Evolutionary conservation across 139 green algal genomes (phyloP), one percentile per base, ranked within the genome.

Genomic region (Ostreobium quekettii): DNA sequence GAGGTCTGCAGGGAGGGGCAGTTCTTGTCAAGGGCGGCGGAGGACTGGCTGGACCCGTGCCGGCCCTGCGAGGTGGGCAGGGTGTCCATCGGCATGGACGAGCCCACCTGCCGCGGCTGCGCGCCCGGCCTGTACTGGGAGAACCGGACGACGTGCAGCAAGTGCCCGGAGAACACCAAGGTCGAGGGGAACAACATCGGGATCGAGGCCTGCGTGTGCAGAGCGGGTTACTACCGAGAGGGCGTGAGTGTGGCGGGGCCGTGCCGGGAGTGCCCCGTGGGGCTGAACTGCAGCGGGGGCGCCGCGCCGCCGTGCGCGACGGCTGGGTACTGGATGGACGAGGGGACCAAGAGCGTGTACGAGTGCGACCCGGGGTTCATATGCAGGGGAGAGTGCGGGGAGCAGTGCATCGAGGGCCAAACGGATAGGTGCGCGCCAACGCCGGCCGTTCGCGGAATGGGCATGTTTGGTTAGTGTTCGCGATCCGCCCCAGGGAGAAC

Each of bases 381-480:
- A n/a, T 68, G 61, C 26, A 15, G 49, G 24, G 61, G 61, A 6
- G 61, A 38, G 36, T 15, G 31, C 33, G 53, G 4, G 5, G 28
- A 36, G 7, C 22, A 33, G 15, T 68, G 61, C 26, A 19, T 19
- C 32, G 8, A 68, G 31, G 61, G 36, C 15, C 15, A 56, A 24
- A 68, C 33, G 30, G 61, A 38, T 36, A 68, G 61, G 61, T 68
- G 53, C n/a, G n/a, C n/a, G n/a, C n/a, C n/a, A n/a, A n/a, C n/a
- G n/a, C n/a, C n/a, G n/a, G n/a, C n/a, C n/a, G n/a, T n/a, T n/a
- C n/a, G n/a, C n/a, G n/a, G n/a, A n/a, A n/a, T n/a, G n/a, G n/a
- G n/a, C n/a, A n/a, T n/a, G n/a, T n/a, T n/a, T n/a, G n/a, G n/a
- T n/a, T n/a, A n/a, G n/a, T n/a, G n/a, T n/a, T n/a, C n/a, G n/a